phyloP scores from a whole-genome alignment of 768 basidiomycete genomes.

The Cystobasidium tubakii region DNA sequence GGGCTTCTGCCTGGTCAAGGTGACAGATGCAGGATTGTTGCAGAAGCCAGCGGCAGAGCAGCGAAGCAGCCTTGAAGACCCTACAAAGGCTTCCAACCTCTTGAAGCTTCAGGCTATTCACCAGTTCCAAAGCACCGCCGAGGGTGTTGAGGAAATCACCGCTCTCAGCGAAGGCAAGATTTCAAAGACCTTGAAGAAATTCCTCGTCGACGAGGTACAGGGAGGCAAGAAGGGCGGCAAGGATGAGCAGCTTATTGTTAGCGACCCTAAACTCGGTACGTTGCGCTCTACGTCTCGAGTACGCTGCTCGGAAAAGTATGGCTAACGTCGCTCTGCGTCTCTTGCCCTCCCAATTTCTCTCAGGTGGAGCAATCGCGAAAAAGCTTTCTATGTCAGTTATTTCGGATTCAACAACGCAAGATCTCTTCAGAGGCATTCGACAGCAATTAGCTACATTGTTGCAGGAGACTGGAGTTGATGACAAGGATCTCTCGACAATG shows the following conservation, averaged over 20 bases:
- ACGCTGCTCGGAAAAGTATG: too few species aligned
- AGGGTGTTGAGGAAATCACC: constrained; percentile 93
- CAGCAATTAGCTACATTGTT: constrained; percentile 77
- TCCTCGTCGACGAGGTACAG: constrained; percentile 65
- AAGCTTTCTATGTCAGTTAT: constrained; percentile 84
- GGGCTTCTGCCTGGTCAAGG: constrained; percentile 97
- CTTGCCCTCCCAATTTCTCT: not conserved
- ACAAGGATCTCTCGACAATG: constrained; percentile 84
- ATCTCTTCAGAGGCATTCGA: constrained; percentile 93
- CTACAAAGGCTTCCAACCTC: constrained; percentile 71
- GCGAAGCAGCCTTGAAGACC: constrained; percentile 76
- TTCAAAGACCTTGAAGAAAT: constrained; percentile 86
- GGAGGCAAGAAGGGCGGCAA: constrained; percentile 57
- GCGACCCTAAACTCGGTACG: constrained; percentile 84
- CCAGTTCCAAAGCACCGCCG: constrained; percentile 91
- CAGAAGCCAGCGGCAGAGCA: constrained; percentile 82
- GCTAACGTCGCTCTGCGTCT: not conserved
- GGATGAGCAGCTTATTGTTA: constrained; percentile 72
- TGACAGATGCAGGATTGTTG: constrained; percentile 64
- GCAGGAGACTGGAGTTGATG: constrained; percentile 46
- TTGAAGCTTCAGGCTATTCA: constrained; percentile 91
- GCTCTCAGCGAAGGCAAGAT: constrained; percentile 87
- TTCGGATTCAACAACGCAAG: constrained; percentile 59
- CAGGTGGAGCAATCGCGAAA: constrained; percentile 81
- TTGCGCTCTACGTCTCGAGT: too few species aligned